Percentiles rank a stretch among this genome's conserved stretches.
Conservation (phyloP, 2,329 filamentous ascomycete genomes). For the Penicillium crustosum region DNA sequence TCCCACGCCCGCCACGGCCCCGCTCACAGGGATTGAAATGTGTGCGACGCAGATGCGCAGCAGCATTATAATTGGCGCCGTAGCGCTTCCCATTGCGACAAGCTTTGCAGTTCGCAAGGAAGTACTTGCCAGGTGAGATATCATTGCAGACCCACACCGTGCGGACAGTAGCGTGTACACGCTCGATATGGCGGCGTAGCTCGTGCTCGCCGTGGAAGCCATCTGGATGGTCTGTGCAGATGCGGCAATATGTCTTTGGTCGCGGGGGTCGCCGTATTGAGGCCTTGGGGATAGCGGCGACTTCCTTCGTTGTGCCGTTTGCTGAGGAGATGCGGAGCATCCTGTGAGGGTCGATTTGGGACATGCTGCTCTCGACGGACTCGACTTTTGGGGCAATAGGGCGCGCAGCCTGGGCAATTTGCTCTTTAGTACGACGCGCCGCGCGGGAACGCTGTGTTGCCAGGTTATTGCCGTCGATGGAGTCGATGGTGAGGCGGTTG, state of each 20-base stretch:
- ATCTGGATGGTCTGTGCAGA: conserved; percentile 70
- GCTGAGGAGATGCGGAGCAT: conserved; percentile 54
- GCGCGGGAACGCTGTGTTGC: conserved; percentile 46
- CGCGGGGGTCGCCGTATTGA: conserved; percentile 66
- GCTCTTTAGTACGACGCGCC: conserved; percentile 50
- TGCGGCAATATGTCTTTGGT: conserved; percentile 67
- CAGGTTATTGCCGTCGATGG: conserved; percentile 48
- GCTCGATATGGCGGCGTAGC: conserved; percentile 65
- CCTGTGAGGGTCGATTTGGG: conserved; percentile 42
- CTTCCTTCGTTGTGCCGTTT: conserved; percentile 56
- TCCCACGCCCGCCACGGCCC: conserved; percentile 55
- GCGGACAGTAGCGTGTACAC: conserved; percentile 62
- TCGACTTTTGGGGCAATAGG: conserved; percentile 52
- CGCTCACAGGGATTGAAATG: conserved; percentile 75
- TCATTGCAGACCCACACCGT: conserved; percentile 66
- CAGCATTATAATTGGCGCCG: conserved; percentile 90
- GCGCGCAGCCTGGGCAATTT: conserved; percentile 49
- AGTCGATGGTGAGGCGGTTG: conserved; percentile 45
- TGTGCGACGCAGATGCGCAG: conserved; percentile 80
- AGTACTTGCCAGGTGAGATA: conserved; percentile 58
- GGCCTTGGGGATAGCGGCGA: conserved; percentile 56
- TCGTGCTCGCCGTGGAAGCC: conserved; percentile 89
- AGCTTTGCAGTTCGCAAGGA: conserved; percentile 78
- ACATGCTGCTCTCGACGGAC: conserved; percentile 31
- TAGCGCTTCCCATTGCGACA: conserved; percentile 78